Percentiles rank a stretch among this genome's conserved stretches.
These are phyloP conservation scores for Leccinum subtestaceum DNA, from an alignment of 768 basidiomycete genomes.

Conservation along the genomic window DNA sequence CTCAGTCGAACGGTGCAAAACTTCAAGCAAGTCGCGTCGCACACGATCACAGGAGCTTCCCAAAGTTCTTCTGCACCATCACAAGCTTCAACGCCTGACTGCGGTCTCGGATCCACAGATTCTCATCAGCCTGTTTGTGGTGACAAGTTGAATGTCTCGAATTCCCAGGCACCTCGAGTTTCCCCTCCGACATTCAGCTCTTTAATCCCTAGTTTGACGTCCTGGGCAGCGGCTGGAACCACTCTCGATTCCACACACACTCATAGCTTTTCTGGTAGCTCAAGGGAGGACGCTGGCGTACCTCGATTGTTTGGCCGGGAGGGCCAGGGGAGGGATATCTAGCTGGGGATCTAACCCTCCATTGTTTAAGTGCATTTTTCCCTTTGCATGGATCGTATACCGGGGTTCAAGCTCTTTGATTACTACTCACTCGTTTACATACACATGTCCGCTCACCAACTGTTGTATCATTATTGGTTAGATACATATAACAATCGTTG, in stretches of 20 bases:
- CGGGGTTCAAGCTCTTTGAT: background rate
- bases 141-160: constrained; percentile 9
- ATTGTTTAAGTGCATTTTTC: background rate
- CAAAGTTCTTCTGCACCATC: constrained; percentile 5
- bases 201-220: constrained; percentile 34
- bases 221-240: constrained; percentile 33
- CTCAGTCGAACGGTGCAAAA: constrained; percentile 54
- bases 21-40: constrained; percentile 37
- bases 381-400: background rate
- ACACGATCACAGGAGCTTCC: constrained; percentile 26
- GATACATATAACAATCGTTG: background rate
- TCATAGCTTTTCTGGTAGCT: constrained; percentile 4
- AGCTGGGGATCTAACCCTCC: constrained; percentile 3
- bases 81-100: constrained; percentile 12
- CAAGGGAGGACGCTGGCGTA: constrained; percentile 20
- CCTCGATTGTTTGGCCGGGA: constrained; percentile 30
- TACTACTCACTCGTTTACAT: constrained; percentile 1
- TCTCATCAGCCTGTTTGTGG: background rate
- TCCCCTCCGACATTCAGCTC: constrained; percentile 22
- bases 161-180: constrained; percentile 22
- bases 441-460: background rate
- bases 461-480: constrained; percentile 17
- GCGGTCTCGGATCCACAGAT: constrained; percentile 1
- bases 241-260: constrained; percentile 18
- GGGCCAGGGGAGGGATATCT: constrained; percentile 24